Percentiles rank a stretch among this genome's conserved stretches.
Evolutionary conservation across 2,329 filamentous ascomycete genomes (phyloP).

Genomic region (Trematosphaeria pertusa): DNA sequence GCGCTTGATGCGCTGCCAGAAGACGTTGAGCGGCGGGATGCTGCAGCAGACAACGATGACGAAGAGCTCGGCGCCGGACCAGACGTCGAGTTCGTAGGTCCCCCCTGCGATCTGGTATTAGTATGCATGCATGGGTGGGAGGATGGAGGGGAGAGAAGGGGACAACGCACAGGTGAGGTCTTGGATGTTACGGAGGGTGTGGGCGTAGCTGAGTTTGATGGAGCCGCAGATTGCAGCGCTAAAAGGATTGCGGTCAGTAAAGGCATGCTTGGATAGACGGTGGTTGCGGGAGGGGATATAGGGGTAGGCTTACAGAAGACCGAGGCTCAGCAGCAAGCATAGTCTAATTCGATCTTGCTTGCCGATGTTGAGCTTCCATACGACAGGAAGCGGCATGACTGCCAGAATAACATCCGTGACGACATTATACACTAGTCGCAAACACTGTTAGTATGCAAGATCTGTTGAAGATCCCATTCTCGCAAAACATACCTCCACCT

Average conservation of each 20-base stretch:
- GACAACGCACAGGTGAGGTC: not conserved
- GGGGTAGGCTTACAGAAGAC: slow-evolving; percentile 1
- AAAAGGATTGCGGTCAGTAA: not conserved
- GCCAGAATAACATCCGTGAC: not conserved
- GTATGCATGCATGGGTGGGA: not conserved
- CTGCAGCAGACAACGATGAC: not conserved
- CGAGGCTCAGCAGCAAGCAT: not conserved
- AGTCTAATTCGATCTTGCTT: not conserved
- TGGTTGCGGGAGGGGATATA: no score
- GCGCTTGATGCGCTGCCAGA: slow-evolving; percentile 1
- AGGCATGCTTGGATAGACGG: not conserved
- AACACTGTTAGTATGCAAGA: no score
- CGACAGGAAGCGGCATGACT: not conserved
- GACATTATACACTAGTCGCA: not conserved
- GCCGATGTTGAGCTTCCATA: not conserved
- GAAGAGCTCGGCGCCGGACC: not conserved
- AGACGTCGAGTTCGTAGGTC: not conserved
- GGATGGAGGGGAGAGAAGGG: no score
- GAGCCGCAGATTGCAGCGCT: not conserved
- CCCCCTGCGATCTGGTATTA: not conserved
- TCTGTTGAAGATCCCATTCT: not conserved
- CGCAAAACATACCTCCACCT: not conserved
- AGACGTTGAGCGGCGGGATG: not conserved
- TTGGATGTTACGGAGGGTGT: not conserved
- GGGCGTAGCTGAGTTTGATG: not conserved